phyloP scores from a whole-genome alignment of 192 early-diverging fungal species.

The Podila minutissima region DNA sequence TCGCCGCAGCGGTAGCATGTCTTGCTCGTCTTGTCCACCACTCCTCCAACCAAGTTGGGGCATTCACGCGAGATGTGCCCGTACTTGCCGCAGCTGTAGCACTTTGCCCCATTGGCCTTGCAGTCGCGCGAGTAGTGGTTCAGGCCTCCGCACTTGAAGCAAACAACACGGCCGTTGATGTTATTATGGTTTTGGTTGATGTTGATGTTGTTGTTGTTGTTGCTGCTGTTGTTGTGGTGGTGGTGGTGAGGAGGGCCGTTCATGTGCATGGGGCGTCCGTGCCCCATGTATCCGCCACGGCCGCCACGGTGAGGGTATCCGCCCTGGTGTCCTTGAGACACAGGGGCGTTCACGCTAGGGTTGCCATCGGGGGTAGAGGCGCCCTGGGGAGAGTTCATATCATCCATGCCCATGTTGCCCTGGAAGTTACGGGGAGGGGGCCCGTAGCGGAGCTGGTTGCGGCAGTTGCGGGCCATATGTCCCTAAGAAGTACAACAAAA shows the following conservation, averaged over 20 bases:
- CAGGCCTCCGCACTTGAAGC: slow-evolving; percentile 62
- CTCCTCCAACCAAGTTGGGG: slow-evolving; percentile 18
- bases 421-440: slow-evolving; percentile 10
- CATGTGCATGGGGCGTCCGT: slow-evolving; percentile 2
- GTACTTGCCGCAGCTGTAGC: slow-evolving; percentile 64
- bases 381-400: not conserved
- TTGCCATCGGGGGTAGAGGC: not conserved
- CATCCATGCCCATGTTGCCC: not conserved
- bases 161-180: slow-evolving; percentile 37
- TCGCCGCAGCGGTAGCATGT: slow-evolving; percentile 56
- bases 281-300: slow-evolving; percentile 24
- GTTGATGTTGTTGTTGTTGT: not conserved
- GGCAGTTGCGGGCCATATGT: slow-evolving; percentile 62
- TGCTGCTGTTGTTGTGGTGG: not conserved
- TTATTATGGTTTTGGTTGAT: not conserved
- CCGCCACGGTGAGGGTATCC: not conserved
- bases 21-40: slow-evolving; percentile 34
- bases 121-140: slow-evolving; percentile 67
- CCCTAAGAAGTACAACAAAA: slow-evolving; percentile 39
- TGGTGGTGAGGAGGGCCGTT: not conserved
- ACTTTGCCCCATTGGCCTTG: slow-evolving; percentile 61
- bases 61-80: slow-evolving; percentile 50
- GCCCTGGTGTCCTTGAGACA: slow-evolving; percentile 1
- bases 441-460: slow-evolving; percentile 31
- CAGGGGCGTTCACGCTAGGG: not conserved